phyloP scores from a whole-genome alignment of 805 yeast species.

The Ogataea zsoltii region DNA sequence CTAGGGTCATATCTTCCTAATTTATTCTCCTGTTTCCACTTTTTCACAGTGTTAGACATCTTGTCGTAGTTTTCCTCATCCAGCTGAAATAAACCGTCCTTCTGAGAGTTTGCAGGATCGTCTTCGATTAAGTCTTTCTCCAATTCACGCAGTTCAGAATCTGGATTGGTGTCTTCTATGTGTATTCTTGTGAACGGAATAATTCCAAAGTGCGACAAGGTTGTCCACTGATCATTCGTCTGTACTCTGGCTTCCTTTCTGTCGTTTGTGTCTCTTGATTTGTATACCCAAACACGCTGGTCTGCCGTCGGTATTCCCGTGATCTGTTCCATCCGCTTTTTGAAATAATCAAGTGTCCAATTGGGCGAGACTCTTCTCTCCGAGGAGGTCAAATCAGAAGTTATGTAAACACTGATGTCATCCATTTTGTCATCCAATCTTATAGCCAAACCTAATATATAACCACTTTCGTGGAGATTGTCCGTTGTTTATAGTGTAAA shows the following conservation, averaged over 20 bases:
- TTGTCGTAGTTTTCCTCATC: slow-evolving; percentile 62
- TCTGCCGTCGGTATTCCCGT: slow-evolving; percentile 69
- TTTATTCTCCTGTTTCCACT: slow-evolving; percentile 71
- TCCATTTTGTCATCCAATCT: no score
- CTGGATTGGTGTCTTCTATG: slow-evolving; percentile 56
- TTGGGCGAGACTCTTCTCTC: slow-evolving; percentile 64
- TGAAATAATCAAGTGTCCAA: slow-evolving; percentile 59
- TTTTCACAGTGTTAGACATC: slow-evolving; percentile 61
- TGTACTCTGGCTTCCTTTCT: slow-evolving; percentile 26
- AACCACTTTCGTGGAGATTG: slow-evolving; percentile 3
- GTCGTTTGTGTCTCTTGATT: slow-evolving; percentile 39
- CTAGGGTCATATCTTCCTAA: slow-evolving; percentile 74
- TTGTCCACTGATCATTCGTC: slow-evolving; percentile 17
- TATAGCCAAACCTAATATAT: no score
- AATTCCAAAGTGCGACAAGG: slow-evolving; percentile 33
- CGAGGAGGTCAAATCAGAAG: slow-evolving; percentile 67
- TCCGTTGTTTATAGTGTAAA: no score
- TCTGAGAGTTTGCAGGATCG: slow-evolving; percentile 26
- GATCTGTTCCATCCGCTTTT: slow-evolving; percentile 58
- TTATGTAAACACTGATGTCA: slow-evolving; percentile 44
- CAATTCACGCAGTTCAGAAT: slow-evolving; percentile 43
- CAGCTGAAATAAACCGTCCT: slow-evolving; percentile 45
- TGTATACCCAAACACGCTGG: slow-evolving; percentile 53
- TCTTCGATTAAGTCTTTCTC: slow-evolving; percentile 23
- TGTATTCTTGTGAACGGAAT: slow-evolving; percentile 49